Percentiles rank a stretch among this genome's conserved stretches.
These are phyloP conservation scores for Fraxinus excelsior DNA, from an alignment of 257 asterid genomes.

Conservation along the genomic window DNA sequence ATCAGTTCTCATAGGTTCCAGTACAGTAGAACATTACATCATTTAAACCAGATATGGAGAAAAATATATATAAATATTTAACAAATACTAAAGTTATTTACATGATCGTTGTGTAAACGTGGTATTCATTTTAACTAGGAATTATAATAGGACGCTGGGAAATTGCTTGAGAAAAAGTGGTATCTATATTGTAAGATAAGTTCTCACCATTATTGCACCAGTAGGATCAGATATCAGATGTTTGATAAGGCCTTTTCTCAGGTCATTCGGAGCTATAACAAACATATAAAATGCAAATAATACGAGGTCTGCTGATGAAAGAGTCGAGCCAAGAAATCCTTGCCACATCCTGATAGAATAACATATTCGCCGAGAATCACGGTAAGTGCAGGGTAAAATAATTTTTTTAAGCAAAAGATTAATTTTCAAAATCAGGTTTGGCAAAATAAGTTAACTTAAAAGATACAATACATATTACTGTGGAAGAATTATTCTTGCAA, in stretches of 20 bases:
- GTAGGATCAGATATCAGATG: conserved; percentile 96
- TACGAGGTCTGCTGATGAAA: conserved; percentile 82
- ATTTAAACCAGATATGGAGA: not conserved
- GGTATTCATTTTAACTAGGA: not conserved
- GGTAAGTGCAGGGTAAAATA: not conserved
- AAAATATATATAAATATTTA: not conserved
- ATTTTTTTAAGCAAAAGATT: not conserved
- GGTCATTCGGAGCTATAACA: conserved; percentile 83
- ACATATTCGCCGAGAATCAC: conserved; percentile 18
- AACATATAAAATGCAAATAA: conserved; percentile 91
- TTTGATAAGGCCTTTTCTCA: conserved; percentile 83
- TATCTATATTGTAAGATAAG: conserved; percentile 64
- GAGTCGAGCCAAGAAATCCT: conserved; percentile 90
- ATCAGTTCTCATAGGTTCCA: not conserved
- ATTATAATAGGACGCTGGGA: not conserved
- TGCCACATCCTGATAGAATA: conserved; percentile 85
- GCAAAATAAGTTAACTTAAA: not conserved
- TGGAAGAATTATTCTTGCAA: conserved; percentile 2
- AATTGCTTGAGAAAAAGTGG: not conserved
- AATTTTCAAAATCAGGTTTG: not conserved
- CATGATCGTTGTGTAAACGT: not conserved
- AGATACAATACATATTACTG: not conserved
- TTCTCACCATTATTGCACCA: conserved; percentile 79
- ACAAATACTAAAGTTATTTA: not conserved
- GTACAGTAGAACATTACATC: not conserved